phyloP scores from a whole-genome alignment of 2,329 filamentous ascomycete genomes.

The Lachnellula arida region DNA sequence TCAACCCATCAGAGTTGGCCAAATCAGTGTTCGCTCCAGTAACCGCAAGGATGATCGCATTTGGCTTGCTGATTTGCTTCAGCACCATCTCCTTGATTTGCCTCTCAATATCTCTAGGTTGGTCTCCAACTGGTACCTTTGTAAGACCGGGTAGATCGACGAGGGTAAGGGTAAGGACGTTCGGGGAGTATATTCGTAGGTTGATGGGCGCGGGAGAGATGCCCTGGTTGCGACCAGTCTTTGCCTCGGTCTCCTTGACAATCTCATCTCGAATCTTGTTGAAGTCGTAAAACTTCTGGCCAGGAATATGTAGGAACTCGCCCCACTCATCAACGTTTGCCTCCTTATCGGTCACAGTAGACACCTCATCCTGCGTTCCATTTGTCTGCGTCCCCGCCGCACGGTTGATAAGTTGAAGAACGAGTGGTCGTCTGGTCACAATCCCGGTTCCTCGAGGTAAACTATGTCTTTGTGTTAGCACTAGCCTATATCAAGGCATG shows the following conservation, averaged over 20 bases:
- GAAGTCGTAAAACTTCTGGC: conserved; percentile 97
- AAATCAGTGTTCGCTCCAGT: conserved; percentile 96
- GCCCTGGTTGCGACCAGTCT: conserved; percentile 92
- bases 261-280: conserved; percentile 98
- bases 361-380: conserved; percentile 62
- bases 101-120: conserved; percentile 91
- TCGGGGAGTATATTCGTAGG: conserved; percentile 95
- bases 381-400: conserved; percentile 61
- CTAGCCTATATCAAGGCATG: conserved; percentile 8
- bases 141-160: conserved; percentile 96
- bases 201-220: conserved; percentile 98
- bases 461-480: conserved; percentile 46
- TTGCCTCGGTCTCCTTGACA: conserved; percentile 89
- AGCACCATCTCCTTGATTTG: conserved; percentile 98
- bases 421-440: conserved; percentile 89
- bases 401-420: conserved; percentile 97
- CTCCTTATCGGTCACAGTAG: conserved; percentile 70
- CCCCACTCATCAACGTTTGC: conserved; percentile 96
- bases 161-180: conserved; percentile 92
- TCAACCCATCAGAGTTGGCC: conserved; percentile 96
- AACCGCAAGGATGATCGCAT: conserved; percentile 95
- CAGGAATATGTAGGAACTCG: conserved; percentile 96
- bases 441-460: conserved; percentile 96
- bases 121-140: conserved; percentile 93
- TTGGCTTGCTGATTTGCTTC: conserved; percentile 97